Conservation (phyloP, 2,329 filamentous ascomycete species). For the Leptographium procerum region DNA sequence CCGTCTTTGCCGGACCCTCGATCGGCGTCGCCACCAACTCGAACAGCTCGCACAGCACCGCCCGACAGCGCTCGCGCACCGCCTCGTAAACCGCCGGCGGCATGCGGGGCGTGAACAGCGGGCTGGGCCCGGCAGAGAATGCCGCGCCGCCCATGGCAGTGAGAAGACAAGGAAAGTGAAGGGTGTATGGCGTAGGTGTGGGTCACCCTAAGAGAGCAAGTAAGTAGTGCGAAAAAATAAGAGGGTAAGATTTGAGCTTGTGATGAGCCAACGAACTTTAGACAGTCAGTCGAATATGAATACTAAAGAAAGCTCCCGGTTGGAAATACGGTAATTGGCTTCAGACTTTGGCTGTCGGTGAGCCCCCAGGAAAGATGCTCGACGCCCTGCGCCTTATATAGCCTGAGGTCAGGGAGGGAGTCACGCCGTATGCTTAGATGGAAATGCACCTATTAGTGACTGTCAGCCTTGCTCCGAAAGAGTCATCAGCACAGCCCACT, state of each 20-base stretch:
- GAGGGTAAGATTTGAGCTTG: too few relatives aligned
- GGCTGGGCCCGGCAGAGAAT: constrained; percentile 35
- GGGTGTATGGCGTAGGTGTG: too few relatives aligned
- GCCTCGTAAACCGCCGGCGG: constrained; percentile 40
- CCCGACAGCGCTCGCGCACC: constrained; percentile 34
- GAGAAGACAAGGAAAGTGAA: neutral
- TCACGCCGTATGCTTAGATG: neutral
- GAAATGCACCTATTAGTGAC: neutral
- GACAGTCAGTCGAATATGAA: too few relatives aligned
- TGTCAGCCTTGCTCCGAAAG: neutral
- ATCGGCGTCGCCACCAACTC: constrained; percentile 45
- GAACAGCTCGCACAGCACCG: constrained; percentile 40
- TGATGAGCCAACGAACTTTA: too few relatives aligned
- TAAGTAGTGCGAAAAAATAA: too few relatives aligned
- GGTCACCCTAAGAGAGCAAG: too few relatives aligned
- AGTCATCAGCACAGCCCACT: neutral
- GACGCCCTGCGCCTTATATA: neutral
- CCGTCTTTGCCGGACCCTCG: constrained; percentile 56
- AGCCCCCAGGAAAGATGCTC: too few relatives aligned
- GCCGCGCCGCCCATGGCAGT: constrained; percentile 54
- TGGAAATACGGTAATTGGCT: too few relatives aligned
- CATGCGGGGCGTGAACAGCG: constrained; percentile 57
- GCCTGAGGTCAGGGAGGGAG: neutral
- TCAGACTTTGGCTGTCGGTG: too few relatives aligned
- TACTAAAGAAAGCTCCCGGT: too few relatives aligned